These are phyloP conservation scores for Ceratopteris richardii DNA, from an alignment of 75 land plant genomes.

Conservation along the genomic window DNA sequence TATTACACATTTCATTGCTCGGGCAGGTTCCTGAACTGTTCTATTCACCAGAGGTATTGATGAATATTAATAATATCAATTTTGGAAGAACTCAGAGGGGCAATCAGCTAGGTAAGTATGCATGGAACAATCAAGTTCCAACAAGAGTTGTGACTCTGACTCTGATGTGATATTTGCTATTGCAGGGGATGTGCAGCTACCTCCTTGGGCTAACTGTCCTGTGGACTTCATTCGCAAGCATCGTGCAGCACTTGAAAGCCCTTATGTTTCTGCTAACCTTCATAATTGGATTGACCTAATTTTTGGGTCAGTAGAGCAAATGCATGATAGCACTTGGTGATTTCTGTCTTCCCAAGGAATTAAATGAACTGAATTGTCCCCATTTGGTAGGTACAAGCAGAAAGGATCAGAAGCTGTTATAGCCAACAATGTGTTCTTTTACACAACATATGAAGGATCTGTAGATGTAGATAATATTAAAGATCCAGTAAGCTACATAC, in stretches of 20 bases:
- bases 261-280: slow-evolving; percentile 84
- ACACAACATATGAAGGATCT: slow-evolving; percentile 92
- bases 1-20: too few relatives aligned
- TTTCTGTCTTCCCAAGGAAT: too few relatives aligned
- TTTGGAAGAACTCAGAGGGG: slow-evolving; percentile 83
- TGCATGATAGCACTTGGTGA: too few relatives aligned
- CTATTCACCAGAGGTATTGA: slow-evolving; percentile 84
- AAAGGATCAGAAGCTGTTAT: slow-evolving; percentile 84
- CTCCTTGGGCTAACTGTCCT: slow-evolving; percentile 85
- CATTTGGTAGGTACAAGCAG: slow-evolving; percentile 70
- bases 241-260: slow-evolving; percentile 94
- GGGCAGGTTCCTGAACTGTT: slow-evolving; percentile 97
- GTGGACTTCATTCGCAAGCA: slow-evolving; percentile 95
- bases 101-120: slow-evolving; percentile 62
- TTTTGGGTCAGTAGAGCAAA: slow-evolving; percentile 94
- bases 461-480: slow-evolving; percentile 87
- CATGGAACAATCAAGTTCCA: too few relatives aligned
- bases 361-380: too few relatives aligned
- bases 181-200: slow-evolving; percentile 81
- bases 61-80: slow-evolving; percentile 66
- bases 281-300: slow-evolving; percentile 98
- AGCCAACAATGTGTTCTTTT: slow-evolving; percentile 91
- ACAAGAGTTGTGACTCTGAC: too few relatives aligned
- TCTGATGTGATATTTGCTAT: too few relatives aligned
- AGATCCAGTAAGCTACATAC: slow-evolving; percentile 64